Evolutionary conservation across 1,284 basidiomycete genomes (phyloP), one percentile per base, ranked within the genome.

Genomic region (Boletus semigastroideus): DNA sequence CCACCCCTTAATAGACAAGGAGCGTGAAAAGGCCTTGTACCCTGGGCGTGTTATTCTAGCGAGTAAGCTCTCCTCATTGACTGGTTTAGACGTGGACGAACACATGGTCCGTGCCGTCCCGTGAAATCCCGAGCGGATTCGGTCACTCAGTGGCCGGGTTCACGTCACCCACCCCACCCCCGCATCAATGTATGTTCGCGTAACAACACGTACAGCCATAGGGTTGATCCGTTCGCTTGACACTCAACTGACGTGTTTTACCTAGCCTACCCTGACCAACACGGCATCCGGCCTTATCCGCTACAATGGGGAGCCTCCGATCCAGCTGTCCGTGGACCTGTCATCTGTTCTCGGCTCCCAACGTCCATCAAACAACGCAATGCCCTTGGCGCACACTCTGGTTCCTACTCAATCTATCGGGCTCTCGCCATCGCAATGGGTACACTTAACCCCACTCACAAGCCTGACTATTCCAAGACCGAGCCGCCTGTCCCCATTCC

Each of bases 321-420:
- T 57, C 76, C 91, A 30, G 60, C 67, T 19, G 72, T 75, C 33
- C 87, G 95, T 22, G 95, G 96, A 1, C 93, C 95, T 5, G 80
- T 98, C 57, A 84, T 98, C 51, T 94, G 92, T 61, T 94, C 91
- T 1, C 87, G 96, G 30, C 86, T 95, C 39, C 83, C 87, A 0
- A 80, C 82, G 28, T 87, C 87, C 46, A 89, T 98, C 73, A 94
- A 94, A 70, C 80, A 87, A 53, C 87, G 95, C 51, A 98, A 98
- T 70, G 90, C 95, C 12, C 83, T 98, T 66, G 95, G 95, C 13
- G 94, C 96, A 0, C 94, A 98, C 67, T 88, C 87, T 0, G 95
- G 94, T 12, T 91, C 88, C 2, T 98, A 98, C 73, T 94, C 90
- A 11, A 93, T 98, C 72, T 98, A 98, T 72, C 86, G 93, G 41